Percentiles rank a stretch among this genome's conserved stretches.
These are phyloP conservation scores for Suhomyces panamericanus DNA, from an alignment of 1,139 yeast species.

Conservation along the genomic window DNA sequence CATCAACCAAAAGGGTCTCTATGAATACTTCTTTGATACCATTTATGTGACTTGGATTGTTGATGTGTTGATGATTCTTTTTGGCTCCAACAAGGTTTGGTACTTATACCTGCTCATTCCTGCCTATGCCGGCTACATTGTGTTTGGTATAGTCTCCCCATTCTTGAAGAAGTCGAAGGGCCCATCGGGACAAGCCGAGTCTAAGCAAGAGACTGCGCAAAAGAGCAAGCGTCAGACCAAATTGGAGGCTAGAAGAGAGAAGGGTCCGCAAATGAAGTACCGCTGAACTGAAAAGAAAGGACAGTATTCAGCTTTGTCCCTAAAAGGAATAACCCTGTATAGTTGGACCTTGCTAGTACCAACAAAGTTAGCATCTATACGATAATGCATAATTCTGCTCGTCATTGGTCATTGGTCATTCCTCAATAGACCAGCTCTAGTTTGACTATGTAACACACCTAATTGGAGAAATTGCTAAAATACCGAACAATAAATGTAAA, in stretches of 20 bases:
- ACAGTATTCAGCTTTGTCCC: neutral
- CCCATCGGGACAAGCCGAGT: conserved; percentile 14
- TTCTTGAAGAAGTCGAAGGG: conserved; percentile 19
- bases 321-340: no score
- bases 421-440: no score
- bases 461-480: no score
- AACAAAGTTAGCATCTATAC: no score
- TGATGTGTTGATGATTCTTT: conserved; percentile 53
- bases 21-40: conserved; percentile 76
- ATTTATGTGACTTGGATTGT: conserved; percentile 68
- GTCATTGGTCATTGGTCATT: no score
- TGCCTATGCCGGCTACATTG: conserved; percentile 58
- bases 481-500: no score
- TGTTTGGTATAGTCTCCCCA: conserved; percentile 32
- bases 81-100: conserved; percentile 67
- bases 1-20: conserved; percentile 63
- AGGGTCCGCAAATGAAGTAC: conserved; percentile 31
- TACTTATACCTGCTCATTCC: conserved; percentile 48
- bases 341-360: no score
- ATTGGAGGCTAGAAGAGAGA: conserved; percentile 46
- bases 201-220: conserved; percentile 16
- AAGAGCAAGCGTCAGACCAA: conserved; percentile 53
- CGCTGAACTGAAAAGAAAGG: neutral
- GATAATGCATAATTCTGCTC: no score
- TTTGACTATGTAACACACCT: no score